Conservation (phyloP, 805 yeast genomes). For the Torulaspora maleeae region DNA sequence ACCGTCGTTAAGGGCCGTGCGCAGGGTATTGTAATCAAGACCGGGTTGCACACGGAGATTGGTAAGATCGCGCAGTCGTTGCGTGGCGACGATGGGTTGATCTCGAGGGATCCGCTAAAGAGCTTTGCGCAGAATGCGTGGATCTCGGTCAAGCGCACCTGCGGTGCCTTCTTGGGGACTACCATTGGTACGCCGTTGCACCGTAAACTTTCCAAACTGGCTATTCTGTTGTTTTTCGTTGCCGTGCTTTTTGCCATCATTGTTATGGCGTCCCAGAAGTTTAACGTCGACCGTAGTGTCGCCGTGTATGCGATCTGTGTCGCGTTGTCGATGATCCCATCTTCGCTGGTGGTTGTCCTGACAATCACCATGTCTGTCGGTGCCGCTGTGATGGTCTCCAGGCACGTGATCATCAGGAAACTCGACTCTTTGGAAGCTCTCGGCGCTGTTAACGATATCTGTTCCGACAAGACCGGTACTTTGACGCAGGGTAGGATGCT, state of each 20-base stretch:
- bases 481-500: constrained; percentile 90
- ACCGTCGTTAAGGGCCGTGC: constrained; percentile 95
- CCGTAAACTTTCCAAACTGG: constrained; percentile 68
- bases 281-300: constrained; percentile 70
- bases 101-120: constrained; percentile 39
- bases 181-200: constrained; percentile 80
- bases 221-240: constrained; percentile 61
- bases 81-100: constrained; percentile 22
- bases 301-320: constrained; percentile 88
- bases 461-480: constrained; percentile 90
- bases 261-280: constrained; percentile 79
- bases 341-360: constrained; percentile 94
- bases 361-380: constrained; percentile 96
- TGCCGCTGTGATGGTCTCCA: constrained; percentile 90
- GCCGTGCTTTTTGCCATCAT: constrained; percentile 85
- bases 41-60: constrained; percentile 84
- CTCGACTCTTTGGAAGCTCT: constrained; percentile 91
- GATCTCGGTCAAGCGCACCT: constrained; percentile 46
- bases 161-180: constrained; percentile 70
- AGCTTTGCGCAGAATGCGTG: constrained; percentile 38
- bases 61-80: constrained; percentile 93
- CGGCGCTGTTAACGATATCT: constrained; percentile 89
- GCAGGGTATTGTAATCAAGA: constrained; percentile 86
- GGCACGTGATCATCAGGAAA: constrained; percentile 88
- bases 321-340: constrained; percentile 98